Evolutionary conservation across 768 basidiomycete genomes (phyloP).

Genomic region (Boletellus emodensis): DNA sequence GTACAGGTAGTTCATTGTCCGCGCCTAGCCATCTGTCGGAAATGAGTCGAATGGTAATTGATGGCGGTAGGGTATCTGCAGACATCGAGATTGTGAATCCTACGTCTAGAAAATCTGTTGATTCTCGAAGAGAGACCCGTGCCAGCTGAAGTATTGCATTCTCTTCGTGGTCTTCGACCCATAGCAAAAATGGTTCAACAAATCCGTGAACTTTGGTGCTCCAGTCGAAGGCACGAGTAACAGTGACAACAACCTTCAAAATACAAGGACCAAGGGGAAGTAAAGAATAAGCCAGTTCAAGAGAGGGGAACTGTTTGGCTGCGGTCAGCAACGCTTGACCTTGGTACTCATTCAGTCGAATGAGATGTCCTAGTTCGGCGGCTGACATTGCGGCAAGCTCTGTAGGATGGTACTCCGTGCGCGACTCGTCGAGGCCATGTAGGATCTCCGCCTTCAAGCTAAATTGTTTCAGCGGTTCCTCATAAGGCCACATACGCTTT

Average conservation of each 20-base stretch:
- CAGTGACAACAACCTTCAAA: constrained; percentile 65
- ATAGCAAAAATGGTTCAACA: constrained; percentile 89
- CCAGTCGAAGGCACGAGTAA: constrained; percentile 78
- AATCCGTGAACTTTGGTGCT: constrained; percentile 66
- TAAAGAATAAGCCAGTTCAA: constrained; percentile 60
- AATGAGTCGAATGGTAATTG: constrained; percentile 69
- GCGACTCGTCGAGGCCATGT: constrained; percentile 74
- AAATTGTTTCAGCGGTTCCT: constrained; percentile 85
- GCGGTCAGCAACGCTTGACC: constrained; percentile 75
- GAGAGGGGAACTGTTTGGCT: constrained; percentile 80
- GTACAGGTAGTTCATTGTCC: constrained; percentile 65
- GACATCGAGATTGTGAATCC: constrained; percentile 82
- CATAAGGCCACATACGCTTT: constrained; percentile 91
- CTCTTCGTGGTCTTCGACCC: constrained; percentile 88
- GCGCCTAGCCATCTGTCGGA: constrained; percentile 95
- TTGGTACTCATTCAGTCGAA: constrained; percentile 83
- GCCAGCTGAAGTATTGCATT: constrained; percentile 77
- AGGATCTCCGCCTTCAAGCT: constrained; percentile 72
- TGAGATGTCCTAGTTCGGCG: constrained; percentile 66
- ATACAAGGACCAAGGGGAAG: constrained; percentile 83
- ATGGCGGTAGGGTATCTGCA: constrained; percentile 52
- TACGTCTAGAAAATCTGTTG: constrained; percentile 53
- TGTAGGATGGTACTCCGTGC: constrained; percentile 71
- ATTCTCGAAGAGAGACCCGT: constrained; percentile 66
- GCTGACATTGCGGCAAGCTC: constrained; percentile 70